Conservation (phyloP, 1,139 yeast genomes). For the Yamadazyma trypodendri region DNA sequence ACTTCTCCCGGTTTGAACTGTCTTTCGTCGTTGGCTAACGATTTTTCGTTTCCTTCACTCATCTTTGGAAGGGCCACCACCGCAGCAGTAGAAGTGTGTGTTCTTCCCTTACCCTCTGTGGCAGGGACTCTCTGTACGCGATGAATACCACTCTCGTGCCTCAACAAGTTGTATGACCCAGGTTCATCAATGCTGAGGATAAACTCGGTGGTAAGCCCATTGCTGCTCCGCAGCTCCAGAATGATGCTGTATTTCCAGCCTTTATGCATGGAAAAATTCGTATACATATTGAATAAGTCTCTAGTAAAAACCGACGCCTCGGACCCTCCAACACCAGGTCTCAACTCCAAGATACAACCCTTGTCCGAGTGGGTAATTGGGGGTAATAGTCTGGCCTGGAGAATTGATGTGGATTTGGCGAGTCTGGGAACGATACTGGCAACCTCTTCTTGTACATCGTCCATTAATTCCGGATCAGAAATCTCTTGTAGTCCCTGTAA, state of each 20-base stretch:
- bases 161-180: constrained; percentile 70
- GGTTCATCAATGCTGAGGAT: constrained; percentile 71
- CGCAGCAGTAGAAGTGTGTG: constrained; percentile 95
- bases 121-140: constrained; percentile 92
- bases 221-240: constrained; percentile 63
- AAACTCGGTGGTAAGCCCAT: constrained; percentile 67
- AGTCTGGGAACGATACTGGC: constrained; percentile 36
- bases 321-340: constrained; percentile 97
- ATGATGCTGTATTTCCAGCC: constrained; percentile 68
- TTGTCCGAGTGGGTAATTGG: constrained; percentile 74
- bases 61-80: constrained; percentile 90
- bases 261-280: constrained; percentile 61
- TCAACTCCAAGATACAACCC: constrained; percentile 76
- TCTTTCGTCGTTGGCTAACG: constrained; percentile 62
- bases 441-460: constrained; percentile 28
- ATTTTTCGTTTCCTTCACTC: constrained; percentile 53
- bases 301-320: constrained; percentile 88
- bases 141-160: constrained; percentile 94
- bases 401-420: constrained; percentile 33
- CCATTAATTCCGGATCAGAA: constrained; percentile 23
- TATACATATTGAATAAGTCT: constrained; percentile 80
- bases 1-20: constrained; percentile 85
- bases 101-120: constrained; percentile 90
- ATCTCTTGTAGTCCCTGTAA: constrained; percentile 38
- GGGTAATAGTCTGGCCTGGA: constrained; percentile 67